Percentiles rank a stretch among this genome's conserved stretches.
Conservation (phyloP, 2,329 filamentous ascomycete genomes). For the Sporothrix phasma region DNA sequence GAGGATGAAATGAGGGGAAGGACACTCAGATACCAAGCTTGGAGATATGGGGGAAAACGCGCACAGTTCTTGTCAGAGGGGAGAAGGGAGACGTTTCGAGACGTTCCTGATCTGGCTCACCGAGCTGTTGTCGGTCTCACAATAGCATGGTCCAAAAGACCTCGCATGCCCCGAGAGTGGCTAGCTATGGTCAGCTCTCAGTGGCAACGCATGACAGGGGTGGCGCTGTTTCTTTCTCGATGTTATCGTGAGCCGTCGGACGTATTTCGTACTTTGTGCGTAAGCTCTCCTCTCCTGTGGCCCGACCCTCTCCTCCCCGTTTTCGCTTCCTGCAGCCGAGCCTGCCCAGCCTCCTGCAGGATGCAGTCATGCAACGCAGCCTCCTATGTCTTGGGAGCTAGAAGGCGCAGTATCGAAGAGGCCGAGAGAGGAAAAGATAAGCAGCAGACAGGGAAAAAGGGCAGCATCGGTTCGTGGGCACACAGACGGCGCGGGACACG, state of each 20-base stretch:
- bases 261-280: not conserved
- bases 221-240: too few relatives aligned
- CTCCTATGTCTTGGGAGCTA: not conserved
- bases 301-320: not conserved
- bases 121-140: too few relatives aligned
- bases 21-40: too few relatives aligned
- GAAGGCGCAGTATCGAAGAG: not conserved
- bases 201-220: too few relatives aligned
- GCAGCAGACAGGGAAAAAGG: not conserved
- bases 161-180: too few relatives aligned
- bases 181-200: too few relatives aligned
- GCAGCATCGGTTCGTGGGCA: not conserved
- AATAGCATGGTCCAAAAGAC: not conserved
- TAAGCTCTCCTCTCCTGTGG: not conserved
- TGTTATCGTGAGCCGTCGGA: too few relatives aligned
- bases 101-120: not conserved
- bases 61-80: not conserved
- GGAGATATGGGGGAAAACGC: not conserved
- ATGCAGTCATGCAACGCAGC: not conserved
- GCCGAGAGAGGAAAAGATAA: too few relatives aligned
- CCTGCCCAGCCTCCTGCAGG: not conserved
- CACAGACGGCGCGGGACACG: not conserved
- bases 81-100: not conserved
- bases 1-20: too few relatives aligned
- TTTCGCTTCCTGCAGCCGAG: not conserved